Conservation (phyloP, 148 eudicot species). For the Heliamphora exappendiculata region DNA sequence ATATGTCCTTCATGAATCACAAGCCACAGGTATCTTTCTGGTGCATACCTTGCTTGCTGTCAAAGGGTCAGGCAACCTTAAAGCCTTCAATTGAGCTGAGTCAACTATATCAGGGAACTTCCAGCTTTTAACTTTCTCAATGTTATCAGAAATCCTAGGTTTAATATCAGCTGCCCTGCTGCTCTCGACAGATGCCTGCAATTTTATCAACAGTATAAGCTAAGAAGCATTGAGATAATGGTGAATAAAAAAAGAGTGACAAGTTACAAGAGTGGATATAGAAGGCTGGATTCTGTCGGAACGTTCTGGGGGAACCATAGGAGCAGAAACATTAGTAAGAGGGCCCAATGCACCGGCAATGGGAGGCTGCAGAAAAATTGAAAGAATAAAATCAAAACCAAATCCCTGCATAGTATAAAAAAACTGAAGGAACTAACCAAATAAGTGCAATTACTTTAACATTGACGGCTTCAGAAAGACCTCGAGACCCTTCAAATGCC, state of each 20-base stretch:
- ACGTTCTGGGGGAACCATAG: constrained; percentile 34
- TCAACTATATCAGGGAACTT: constrained; percentile 46
- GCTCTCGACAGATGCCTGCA: constrained; percentile 42
- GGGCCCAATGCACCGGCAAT: constrained; percentile 36
- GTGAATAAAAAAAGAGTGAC: background rate
- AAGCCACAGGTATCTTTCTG: background rate
- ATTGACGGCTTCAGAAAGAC: constrained; percentile 37
- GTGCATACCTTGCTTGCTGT: constrained; percentile 41
- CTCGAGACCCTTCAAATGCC: constrained; percentile 45
- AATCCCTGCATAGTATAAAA: no score
- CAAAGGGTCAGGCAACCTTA: constrained; percentile 43
- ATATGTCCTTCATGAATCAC: background rate
- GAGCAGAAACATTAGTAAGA: constrained; percentile 26
- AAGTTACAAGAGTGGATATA: constrained; percentile 37
- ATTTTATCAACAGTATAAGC: constrained; percentile 5
- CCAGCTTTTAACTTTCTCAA: constrained; percentile 38
- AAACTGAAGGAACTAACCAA: background rate
- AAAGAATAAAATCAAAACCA: constrained; percentile 7
- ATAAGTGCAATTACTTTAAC: constrained; percentile 26
- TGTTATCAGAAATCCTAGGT: constrained; percentile 33
- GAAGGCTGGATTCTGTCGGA: constrained; percentile 38
- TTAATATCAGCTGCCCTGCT: constrained; percentile 43
- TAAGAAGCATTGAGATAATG: background rate
- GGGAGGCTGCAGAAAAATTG: constrained; percentile 35
- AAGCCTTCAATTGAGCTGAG: constrained; percentile 40